Conservation (phyloP, 768 basidiomycete species). For the Boletus barrowsii region DNA sequence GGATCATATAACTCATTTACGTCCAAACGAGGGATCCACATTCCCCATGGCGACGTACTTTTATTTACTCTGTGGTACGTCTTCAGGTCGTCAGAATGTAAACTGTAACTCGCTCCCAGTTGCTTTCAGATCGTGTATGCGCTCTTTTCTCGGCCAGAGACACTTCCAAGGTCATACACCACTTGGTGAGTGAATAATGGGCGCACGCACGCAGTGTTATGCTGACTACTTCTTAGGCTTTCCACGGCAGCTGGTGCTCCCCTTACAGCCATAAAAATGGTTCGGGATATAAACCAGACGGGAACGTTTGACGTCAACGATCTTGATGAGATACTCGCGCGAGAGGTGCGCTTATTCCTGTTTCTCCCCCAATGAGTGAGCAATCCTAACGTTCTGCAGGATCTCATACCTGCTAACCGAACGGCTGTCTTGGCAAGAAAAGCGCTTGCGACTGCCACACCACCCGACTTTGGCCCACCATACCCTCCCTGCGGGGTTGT, state of each 20-base stretch:
- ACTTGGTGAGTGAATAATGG: constrained; percentile 50
- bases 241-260: constrained; percentile 64
- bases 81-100: background rate
- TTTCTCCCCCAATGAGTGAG: background rate
- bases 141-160: constrained; percentile 76
- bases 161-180: constrained; percentile 74
- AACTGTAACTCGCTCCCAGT: constrained; percentile 32
- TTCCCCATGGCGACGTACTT: constrained; percentile 82
- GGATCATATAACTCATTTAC: constrained; percentile 84
- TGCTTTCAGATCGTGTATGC: constrained; percentile 87
- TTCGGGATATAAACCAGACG: constrained; percentile 56
- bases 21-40: constrained; percentile 55
- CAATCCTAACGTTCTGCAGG: constrained; percentile 33
- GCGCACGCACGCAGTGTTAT: background rate
- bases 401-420: constrained; percentile 52
- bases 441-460: constrained; percentile 30
- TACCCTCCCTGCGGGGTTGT: constrained; percentile 69
- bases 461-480: constrained; percentile 44
- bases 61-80: constrained; percentile 74
- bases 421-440: constrained; percentile 45
- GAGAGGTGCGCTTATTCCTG: constrained; percentile 38
- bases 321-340: constrained; percentile 51
- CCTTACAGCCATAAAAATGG: constrained; percentile 54
- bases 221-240: constrained; percentile 53
- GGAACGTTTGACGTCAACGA: constrained; percentile 53